Conservation (phyloP, 805 yeast genomes). For the Komagataella populi region DNA sequence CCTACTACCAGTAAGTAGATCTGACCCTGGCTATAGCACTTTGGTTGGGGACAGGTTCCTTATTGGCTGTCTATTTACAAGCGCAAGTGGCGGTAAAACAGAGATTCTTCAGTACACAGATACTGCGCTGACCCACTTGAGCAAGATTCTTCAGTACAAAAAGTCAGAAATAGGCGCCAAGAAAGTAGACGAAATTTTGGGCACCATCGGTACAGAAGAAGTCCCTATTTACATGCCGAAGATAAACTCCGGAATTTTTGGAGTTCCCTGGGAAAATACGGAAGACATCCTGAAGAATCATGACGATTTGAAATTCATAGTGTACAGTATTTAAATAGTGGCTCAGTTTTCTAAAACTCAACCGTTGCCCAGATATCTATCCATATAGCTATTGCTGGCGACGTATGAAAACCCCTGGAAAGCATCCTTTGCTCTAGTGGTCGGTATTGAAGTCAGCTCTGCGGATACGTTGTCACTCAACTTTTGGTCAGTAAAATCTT, state of each 20-base stretch:
- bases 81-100: slow-evolving; percentile 32
- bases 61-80: slow-evolving; percentile 66
- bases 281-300: slow-evolving; percentile 31
- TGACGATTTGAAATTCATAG: slow-evolving; percentile 9
- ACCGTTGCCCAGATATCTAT: slow-evolving; percentile 8
- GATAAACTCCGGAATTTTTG: slow-evolving; percentile 71
- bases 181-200: not conserved
- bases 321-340: not conserved
- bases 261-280: slow-evolving; percentile 67
- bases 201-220: slow-evolving; percentile 1
- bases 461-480: slow-evolving; percentile 2
- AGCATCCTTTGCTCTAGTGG: not conserved
- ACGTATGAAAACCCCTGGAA: slow-evolving; percentile 32
- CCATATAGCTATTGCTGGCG: slow-evolving; percentile 24
- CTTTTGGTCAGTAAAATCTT: slow-evolving; percentile 61
- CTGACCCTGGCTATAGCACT: slow-evolving; percentile 19
- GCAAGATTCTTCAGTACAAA: slow-evolving; percentile 17
- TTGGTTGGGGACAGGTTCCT: slow-evolving; percentile 11
- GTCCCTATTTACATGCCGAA: slow-evolving; percentile 50
- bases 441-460: slow-evolving; percentile 4
- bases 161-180: slow-evolving; percentile 3
- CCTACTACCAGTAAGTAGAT: slow-evolving; percentile 21
- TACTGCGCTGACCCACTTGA: slow-evolving; percentile 32
- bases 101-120: slow-evolving; percentile 40
- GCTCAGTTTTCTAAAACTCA: slow-evolving; percentile 1